These are phyloP conservation scores for Saturnispora sanitii DNA, from an alignment of 805 yeast genomes.

Conservation along the genomic window DNA sequence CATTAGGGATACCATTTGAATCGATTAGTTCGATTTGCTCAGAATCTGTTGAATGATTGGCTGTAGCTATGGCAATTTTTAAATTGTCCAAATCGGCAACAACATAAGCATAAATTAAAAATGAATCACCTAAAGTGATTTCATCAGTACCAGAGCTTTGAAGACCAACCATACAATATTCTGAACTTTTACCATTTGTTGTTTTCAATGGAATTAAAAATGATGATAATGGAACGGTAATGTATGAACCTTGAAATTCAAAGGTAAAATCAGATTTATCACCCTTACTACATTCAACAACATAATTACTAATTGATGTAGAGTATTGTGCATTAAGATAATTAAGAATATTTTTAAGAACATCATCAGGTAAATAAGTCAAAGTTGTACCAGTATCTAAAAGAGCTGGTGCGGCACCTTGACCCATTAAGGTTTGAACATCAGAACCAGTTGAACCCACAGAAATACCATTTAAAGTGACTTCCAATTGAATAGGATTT, in stretches of 20 bases:
- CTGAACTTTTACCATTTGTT: constrained; percentile 17
- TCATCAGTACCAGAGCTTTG: constrained; percentile 25
- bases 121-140: constrained; percentile 44
- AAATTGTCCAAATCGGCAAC: constrained; percentile 44
- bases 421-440: constrained; percentile 16
- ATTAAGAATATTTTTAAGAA: constrained; percentile 19
- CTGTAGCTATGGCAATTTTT: constrained; percentile 35
- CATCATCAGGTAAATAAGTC: constrained; percentile 33
- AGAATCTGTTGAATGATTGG: constrained; percentile 3
- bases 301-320: constrained; percentile 33
- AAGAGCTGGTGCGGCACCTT: constrained; percentile 30
- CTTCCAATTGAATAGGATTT: constrained; percentile 36
- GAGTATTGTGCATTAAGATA: constrained; percentile 36
- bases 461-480: constrained; percentile 35
- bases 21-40: not conserved
- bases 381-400: constrained; percentile 54
- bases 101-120: constrained; percentile 42
- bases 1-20: not conserved
- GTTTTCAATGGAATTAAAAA: constrained; percentile 18
- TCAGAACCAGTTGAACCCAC: constrained; percentile 11
- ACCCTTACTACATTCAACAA: constrained; percentile 32
- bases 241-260: constrained; percentile 47
- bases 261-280: constrained; percentile 28
- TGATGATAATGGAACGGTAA: constrained; percentile 38
- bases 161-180: constrained; percentile 38